These are phyloP conservation scores for Yarrowia porcina DNA, from an alignment of 805 yeast genomes.

Conservation along the genomic window DNA sequence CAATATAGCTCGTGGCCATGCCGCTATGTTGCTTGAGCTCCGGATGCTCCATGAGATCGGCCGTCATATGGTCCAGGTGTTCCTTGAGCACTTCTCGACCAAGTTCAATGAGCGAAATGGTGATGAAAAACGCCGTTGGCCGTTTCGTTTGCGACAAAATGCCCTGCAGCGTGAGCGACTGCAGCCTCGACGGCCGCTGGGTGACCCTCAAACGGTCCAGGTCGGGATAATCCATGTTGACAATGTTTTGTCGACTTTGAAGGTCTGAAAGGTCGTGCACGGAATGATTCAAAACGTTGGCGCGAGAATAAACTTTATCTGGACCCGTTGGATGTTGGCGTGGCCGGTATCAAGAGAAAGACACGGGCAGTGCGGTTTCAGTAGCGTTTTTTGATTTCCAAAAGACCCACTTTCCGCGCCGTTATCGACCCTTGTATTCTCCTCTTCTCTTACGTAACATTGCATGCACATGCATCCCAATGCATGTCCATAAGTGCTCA, in stretches of 20 bases:
- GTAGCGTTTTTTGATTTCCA: no score
- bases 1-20: background rate
- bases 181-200: background rate
- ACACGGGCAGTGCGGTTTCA: no score
- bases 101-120: background rate
- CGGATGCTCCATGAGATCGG: background rate
- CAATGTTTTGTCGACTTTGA: background rate
- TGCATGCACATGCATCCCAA: no score
- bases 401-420: no score
- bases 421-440: no score
- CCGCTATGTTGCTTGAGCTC: background rate
- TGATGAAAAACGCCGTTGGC: slow-evolving; percentile 5
- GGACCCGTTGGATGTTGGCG: no score
- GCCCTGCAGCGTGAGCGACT: background rate
- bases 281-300: no score
- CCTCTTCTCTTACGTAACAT: no score
- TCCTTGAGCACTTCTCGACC: background rate
- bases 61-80: background rate
- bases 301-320: no score
- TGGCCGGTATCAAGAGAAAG: no score
- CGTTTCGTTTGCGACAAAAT: background rate
- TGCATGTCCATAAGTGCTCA: no score
- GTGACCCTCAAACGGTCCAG: background rate
- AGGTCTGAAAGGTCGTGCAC: background rate
- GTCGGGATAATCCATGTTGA: background rate